phyloP scores from a whole-genome alignment of 2,329 filamentous ascomycete species.

The Capronia americana region DNA sequence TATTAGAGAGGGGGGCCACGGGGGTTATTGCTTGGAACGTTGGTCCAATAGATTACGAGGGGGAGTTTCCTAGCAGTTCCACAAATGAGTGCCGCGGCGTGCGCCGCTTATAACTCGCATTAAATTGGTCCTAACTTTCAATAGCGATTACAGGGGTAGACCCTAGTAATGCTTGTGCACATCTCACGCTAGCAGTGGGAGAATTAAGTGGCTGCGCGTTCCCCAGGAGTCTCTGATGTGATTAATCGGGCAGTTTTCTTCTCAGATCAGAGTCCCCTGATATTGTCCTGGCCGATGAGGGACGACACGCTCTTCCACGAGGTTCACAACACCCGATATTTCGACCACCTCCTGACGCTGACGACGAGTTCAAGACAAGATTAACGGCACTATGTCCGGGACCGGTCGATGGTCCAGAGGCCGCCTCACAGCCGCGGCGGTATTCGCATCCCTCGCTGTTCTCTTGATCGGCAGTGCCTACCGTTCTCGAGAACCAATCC shows the following conservation, averaged over 20 bases:
- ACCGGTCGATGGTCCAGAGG: not conserved
- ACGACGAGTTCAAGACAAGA: not conserved
- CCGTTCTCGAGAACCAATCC: slow-evolving; percentile 2
- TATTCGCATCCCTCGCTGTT: not conserved
- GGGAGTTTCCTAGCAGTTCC: too few relatives aligned
- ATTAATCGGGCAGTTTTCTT: not conserved
- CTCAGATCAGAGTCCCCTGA: not conserved
- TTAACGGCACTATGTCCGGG: not conserved
- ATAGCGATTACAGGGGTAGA: too few relatives aligned
- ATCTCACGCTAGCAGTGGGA: slow-evolving; percentile 18
- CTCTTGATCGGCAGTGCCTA: not conserved
- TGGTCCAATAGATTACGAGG: too few relatives aligned
- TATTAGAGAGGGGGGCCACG: too few relatives aligned
- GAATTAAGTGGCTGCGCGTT: not conserved
- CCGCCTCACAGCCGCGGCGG: not conserved
- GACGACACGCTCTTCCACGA: not conserved
- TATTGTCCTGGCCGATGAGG: not conserved
- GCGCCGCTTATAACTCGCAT: too few relatives aligned
- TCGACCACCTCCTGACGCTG: not conserved
- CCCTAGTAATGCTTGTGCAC: slow-evolving; percentile 29
- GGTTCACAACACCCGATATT: not conserved
- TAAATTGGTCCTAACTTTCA: too few relatives aligned
- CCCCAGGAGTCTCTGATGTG: not conserved
- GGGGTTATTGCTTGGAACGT: too few relatives aligned
- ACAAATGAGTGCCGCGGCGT: too few relatives aligned